phyloP scores from a whole-genome alignment of 495 filamentous ascomycete species.

The Friedmanniomyces simplex region DNA sequence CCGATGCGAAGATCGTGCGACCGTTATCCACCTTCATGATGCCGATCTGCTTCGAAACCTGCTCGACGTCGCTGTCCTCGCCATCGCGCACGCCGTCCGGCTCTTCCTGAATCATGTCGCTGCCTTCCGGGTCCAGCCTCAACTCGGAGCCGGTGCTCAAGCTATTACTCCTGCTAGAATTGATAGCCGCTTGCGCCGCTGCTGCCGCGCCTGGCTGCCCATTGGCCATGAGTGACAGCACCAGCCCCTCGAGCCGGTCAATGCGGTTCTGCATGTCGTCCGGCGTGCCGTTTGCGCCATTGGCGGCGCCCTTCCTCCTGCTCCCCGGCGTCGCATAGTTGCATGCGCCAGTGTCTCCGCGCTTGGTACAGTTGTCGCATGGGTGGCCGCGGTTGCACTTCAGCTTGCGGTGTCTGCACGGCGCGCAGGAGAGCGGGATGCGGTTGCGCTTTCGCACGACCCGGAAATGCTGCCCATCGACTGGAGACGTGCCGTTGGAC shows the following conservation, averaged over 20 bases:
- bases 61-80: conserved; percentile 77
- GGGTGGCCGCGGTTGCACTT: conserved; percentile 92
- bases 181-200: conserved; percentile 52
- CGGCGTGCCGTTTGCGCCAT: conserved; percentile 48
- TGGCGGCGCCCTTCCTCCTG: conserved; percentile 61
- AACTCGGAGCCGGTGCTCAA: conserved; percentile 25
- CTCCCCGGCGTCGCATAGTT: conserved; percentile 73
- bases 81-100: conserved; percentile 30
- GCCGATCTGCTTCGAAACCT: conserved; percentile 83
- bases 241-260: conserved; percentile 88
- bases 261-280: conserved; percentile 99
- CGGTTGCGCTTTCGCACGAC: conserved; percentile 91
- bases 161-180: conserved; percentile 44
- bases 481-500: conserved; percentile 62
- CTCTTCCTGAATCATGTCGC: conserved; percentile 45
- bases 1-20: conserved; percentile 79
- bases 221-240: conserved; percentile 92
- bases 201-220: conserved; percentile 58
- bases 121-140: conserved; percentile 46
- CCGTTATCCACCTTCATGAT: conserved; percentile 84
- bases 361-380: conserved; percentile 92
- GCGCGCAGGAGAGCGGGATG: conserved; percentile 87
- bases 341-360: conserved; percentile 73
- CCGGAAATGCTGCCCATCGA: conserved; percentile 62
- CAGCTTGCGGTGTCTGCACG: conserved; percentile 89